phyloP scores from a whole-genome alignment of 768 basidiomycete species.

The Hebeloma cylindrosporum region DNA sequence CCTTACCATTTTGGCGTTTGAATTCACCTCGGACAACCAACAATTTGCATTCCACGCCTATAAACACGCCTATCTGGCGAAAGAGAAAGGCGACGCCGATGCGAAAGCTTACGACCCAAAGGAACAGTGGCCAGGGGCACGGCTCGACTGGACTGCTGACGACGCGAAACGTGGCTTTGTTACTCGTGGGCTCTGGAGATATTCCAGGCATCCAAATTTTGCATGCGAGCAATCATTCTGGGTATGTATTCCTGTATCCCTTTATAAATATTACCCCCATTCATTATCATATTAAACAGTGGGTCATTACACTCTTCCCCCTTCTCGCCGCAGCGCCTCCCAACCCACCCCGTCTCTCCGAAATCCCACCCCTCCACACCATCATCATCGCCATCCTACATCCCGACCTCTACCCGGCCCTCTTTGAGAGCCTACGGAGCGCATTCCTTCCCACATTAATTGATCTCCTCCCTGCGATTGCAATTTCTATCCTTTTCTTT shows the following conservation, averaged over 20 bases:
- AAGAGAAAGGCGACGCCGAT: constrained; percentile 30
- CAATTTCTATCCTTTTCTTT: constrained; percentile 70
- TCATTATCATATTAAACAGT: constrained; percentile 35
- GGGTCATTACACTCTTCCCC: constrained; percentile 69
- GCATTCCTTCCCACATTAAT: constrained; percentile 26
- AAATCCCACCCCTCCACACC: constrained; percentile 16
- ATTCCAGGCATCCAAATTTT: constrained; percentile 91
- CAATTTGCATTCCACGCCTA: constrained; percentile 84
- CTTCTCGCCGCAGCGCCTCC: constrained; percentile 45
- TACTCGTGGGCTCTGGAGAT: constrained; percentile 84
- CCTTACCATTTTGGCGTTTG: constrained; percentile 58
- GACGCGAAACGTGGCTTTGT: constrained; percentile 81
- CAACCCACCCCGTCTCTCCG: constrained; percentile 18
- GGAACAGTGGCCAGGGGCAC: constrained; percentile 64
- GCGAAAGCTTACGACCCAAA: constrained; percentile 39
- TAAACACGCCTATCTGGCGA: constrained; percentile 54
- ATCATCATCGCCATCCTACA: constrained; percentile 14
- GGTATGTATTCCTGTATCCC: constrained; percentile 42
- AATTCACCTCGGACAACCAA: constrained; percentile 90
- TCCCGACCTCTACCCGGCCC: constrained; percentile 19
- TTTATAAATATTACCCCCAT: constrained; percentile 2
- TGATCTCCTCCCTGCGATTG: constrained; percentile 53
- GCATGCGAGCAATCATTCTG: constrained; percentile 87
- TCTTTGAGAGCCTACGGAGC: constrained; percentile 28
- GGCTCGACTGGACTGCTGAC: constrained; percentile 62